Evolutionary conservation across 139 green algal genomes (phyloP), one percentile per base, ranked within the genome.

Genomic region (Coelastrella sp.): DNA sequence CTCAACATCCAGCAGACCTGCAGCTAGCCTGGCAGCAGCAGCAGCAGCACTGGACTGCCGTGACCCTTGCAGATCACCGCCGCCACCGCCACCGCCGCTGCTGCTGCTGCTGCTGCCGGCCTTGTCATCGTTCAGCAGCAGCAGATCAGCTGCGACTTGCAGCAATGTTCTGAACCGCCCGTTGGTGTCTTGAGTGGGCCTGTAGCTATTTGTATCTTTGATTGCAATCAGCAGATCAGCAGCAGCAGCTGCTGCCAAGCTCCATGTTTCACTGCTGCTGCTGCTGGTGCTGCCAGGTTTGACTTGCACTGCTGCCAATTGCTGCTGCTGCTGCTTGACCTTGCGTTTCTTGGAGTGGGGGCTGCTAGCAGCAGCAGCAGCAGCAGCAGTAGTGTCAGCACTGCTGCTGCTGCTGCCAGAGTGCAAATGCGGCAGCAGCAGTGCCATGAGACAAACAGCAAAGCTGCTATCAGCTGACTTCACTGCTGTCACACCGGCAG

Each of bases 1-100:
- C 83, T 88, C 83, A 20, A 80, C 83, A 80, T 88, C 83, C 66
- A 88, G 54, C 19, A 88, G 68, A 7, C 66, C 83, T 58, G 19
- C 7, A 58, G 83, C 83, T 47, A 88, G 54, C 8, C 5, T 8
- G 16, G 64, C 83, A 88, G 83, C 66, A 73, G 83, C 60, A 68
- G 83, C 83, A 68, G 65, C 83, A 88, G 66, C 65, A 79, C 32
- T 65, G n/a, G 64, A 32, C 56, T 57, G 19, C 79, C 13, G 5
- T 8, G 2, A 6, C 68, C 4, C 0, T 22, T 76, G 68, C 4
- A 71, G 58, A 86, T 22, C 80, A 86, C 6, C 22, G 22, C 20
- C 16, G 54, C 6, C 23, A n/a, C n/a, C n/a, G n/a, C n/a, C 80
- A 86, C 6, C 22, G 22, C 20, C 16, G 54, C 6, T 3, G 56